A percentile compares a stretch with the other conserved stretches of the same genome.
Evolutionary conservation across 306 rosid genomes (phyloP).

Genomic region (Acacia confusa): DNA sequence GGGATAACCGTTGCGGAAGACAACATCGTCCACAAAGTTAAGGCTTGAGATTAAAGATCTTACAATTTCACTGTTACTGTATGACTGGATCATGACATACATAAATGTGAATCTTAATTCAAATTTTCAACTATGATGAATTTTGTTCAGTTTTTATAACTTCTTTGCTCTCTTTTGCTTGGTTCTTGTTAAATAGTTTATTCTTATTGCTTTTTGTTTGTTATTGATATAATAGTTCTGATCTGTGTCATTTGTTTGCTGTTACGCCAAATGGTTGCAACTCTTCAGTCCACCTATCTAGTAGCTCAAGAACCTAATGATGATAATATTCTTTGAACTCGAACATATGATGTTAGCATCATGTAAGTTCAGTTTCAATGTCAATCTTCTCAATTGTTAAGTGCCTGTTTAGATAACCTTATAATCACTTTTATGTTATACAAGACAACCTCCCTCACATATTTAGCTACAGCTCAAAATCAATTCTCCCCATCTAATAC

Average conservation of each 20-base stretch:
- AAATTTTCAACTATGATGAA: background rate
- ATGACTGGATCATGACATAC: background rate
- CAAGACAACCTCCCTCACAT: background rate
- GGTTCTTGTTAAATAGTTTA: background rate
- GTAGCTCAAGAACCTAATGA: constrained; percentile 90
- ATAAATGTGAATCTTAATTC: constrained; percentile 19
- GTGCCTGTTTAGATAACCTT: no score
- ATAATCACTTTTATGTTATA: no score
- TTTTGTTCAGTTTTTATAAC: background rate
- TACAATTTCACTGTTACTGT: background rate
- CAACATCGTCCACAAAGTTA: no score
- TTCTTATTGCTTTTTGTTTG: constrained; percentile 16
- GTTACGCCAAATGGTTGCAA: constrained; percentile 47
- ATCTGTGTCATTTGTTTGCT: constrained; percentile 26
- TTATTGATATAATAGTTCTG: constrained; percentile 29
- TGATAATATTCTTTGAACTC: constrained; percentile 86
- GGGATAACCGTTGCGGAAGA: no score
- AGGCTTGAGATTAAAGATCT: background rate
- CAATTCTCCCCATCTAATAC: no score
- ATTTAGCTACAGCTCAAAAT: no score
- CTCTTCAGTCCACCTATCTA: constrained; percentile 65
- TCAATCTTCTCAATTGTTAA: constrained; percentile 11
- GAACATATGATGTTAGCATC: constrained; percentile 91
- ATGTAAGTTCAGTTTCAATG: constrained; percentile 61
- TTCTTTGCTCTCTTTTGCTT: background rate